These are phyloP conservation scores for Xerocomus potaroensis DNA, from an alignment of 768 basidiomycete species.

Conservation along the genomic window DNA sequence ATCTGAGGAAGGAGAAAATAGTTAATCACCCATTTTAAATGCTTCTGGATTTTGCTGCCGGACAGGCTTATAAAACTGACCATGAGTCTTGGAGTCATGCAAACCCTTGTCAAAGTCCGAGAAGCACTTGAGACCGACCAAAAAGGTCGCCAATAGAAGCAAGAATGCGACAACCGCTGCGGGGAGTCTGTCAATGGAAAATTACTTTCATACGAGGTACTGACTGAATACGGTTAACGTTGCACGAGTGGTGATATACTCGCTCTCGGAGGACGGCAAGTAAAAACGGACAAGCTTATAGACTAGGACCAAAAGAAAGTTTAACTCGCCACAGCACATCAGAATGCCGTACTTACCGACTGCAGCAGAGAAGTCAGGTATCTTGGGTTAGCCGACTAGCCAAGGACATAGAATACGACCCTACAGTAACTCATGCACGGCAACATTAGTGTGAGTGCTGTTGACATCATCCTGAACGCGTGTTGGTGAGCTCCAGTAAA, in stretches of 20 bases:
- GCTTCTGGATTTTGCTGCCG: slow-evolving; percentile 17
- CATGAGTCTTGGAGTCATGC: slow-evolving; percentile 63
- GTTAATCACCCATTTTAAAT: slow-evolving; percentile 37
- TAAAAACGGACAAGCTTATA: slow-evolving; percentile 88
- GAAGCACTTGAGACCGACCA: slow-evolving; percentile 74
- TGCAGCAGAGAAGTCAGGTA: slow-evolving; percentile 6
- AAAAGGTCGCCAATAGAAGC: slow-evolving; percentile 69
- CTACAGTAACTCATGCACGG: slow-evolving; percentile 74
- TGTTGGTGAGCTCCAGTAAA: slow-evolving; percentile 3
- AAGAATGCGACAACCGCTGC: slow-evolving; percentile 74
- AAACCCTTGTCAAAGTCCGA: slow-evolving; percentile 81
- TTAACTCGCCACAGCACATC: neutral
- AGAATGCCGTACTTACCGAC: slow-evolving; percentile 23
- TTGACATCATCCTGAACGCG: slow-evolving; percentile 54
- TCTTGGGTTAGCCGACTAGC: slow-evolving; percentile 1
- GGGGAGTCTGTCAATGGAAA: neutral
- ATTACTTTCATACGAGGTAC: slow-evolving; percentile 18
- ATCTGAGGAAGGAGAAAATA: slow-evolving; percentile 35
- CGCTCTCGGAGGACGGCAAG: slow-evolving; percentile 46
- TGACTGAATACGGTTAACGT: slow-evolving; percentile 80
- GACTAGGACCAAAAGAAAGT: slow-evolving; percentile 38
- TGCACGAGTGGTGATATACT: slow-evolving; percentile 70
- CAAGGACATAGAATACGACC: slow-evolving; percentile 21
- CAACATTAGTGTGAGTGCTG: slow-evolving; percentile 72
- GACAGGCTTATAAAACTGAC: slow-evolving; percentile 49